Base-by-base conservation (phyloP, 2,329 filamentous ascomycete genomes). In the Pezicula neosporulosa region DNA sequence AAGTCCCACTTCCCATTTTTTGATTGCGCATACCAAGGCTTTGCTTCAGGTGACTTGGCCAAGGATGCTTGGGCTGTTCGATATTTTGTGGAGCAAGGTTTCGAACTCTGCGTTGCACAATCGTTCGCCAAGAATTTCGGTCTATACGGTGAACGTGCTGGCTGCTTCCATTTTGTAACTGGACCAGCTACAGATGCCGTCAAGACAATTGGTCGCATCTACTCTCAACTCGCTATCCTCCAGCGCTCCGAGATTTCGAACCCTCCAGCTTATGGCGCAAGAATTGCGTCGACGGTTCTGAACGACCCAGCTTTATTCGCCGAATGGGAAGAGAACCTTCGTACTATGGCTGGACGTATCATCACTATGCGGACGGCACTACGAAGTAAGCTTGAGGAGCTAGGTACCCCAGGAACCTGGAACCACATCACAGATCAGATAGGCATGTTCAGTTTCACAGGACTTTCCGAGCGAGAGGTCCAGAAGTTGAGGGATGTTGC, bases 41-140 rank as follows among this genome's bases (percentile, higher is more conserved):
- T 99, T 69, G 94, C 94, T 3, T 96, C 94, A 1, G 94, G 94
- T 53, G 86, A 95, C 68, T 82, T 97, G 18, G 78, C 81, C 61
- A 83, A 85, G 54, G 94, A 99, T 69, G 90, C 89, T 58, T 91
- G 87, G 77, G 90, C 94, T n/a, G 86, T 99, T 62, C 88, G 90
- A 60, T 89, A 96, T 79, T 99, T 99, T 67, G 78, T 96, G 64
- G 86, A 93, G 66, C 86, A 95, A 70, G 93, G 92, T 58, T 94
- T 96, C 71, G 87, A 91, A 72, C 83, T 96, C 48, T 83, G 90
- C 57, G 81, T 97, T 54, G 89, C 89, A 57, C 93, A 97, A 77
- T 93, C 87, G 55, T 97, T 97, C 71, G 93, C 93, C 70, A 97
- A 97, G 85, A 96, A 95, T 73, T 96, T 97, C 69, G 94, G 94